Evolutionary conservation across 1,284 basidiomycete genomes (phyloP).

Genomic region (Trametes sp.): DNA sequence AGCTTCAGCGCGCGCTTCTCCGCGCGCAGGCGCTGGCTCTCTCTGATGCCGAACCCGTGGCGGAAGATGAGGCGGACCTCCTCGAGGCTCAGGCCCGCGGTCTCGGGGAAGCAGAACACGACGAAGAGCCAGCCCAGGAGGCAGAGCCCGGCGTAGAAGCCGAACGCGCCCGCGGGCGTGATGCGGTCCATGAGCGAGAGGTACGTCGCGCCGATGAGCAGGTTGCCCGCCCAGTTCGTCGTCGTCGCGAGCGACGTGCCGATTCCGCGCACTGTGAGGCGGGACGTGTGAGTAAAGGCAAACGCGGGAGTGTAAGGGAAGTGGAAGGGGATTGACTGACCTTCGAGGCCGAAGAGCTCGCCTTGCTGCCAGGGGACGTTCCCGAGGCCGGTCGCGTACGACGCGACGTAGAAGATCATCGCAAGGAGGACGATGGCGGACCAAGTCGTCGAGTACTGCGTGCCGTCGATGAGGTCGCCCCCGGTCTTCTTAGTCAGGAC

Average conservation of each 20-base stretch:
- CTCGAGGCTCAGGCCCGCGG: conserved; percentile 77
- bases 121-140: conserved; percentile 76
- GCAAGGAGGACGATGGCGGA: conserved; percentile 76
- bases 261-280: conserved; percentile 84
- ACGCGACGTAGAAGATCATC: conserved; percentile 86
- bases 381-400: conserved; percentile 79
- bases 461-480: conserved; percentile 70
- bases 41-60: conserved; percentile 63
- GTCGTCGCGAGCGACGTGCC: conserved; percentile 84
- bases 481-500: conserved; percentile 74
- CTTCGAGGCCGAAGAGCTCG: conserved; percentile 81
- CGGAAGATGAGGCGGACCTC: conserved; percentile 73
- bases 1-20: conserved; percentile 47
- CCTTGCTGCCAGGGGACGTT: conserved; percentile 92
- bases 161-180: conserved; percentile 82
- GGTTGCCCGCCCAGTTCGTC: conserved; percentile 83
- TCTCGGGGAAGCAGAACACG: conserved; percentile 78
- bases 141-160: conserved; percentile 82
- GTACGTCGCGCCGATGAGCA: conserved; percentile 82
- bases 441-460: conserved; percentile 69
- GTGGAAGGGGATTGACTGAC: background rate
- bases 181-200: conserved; percentile 80
- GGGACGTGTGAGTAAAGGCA: conserved; percentile 1
- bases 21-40: conserved; percentile 56
- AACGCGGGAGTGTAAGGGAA: background rate